phyloP scores from a whole-genome alignment of 164 flowering plant species.

The Platanus orientalis region DNA sequence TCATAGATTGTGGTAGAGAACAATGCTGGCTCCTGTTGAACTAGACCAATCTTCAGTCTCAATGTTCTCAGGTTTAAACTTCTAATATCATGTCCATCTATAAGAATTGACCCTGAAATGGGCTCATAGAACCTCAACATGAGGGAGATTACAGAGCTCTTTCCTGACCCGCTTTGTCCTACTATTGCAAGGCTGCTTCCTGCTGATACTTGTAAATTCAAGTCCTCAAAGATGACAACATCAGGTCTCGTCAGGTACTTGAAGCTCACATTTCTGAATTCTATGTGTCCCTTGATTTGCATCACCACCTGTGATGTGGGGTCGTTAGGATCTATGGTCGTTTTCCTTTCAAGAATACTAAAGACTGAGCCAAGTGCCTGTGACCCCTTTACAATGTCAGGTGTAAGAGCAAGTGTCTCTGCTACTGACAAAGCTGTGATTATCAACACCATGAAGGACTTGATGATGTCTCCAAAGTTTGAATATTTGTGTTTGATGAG shows the following conservation, averaged over 20 bases:
- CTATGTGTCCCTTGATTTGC: slow-evolving; percentile 52
- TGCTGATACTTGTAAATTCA: slow-evolving; percentile 40
- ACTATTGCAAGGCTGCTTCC: slow-evolving; percentile 81
- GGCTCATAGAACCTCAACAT: slow-evolving; percentile 76
- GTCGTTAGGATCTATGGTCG: slow-evolving; percentile 45
- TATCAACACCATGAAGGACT: slow-evolving; percentile 65
- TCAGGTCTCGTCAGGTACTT: slow-evolving; percentile 69
- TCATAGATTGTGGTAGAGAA: slow-evolving; percentile 76
- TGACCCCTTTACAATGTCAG: slow-evolving; percentile 60
- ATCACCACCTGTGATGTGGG: slow-evolving; percentile 29
- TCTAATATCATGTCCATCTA: slow-evolving; percentile 58
- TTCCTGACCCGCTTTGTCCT: slow-evolving; percentile 87
- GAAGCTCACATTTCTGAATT: slow-evolving; percentile 56
- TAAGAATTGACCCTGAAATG: slow-evolving; percentile 36
- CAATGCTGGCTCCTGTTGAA: slow-evolving; percentile 79
- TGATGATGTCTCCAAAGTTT: slow-evolving; percentile 58
- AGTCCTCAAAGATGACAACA: slow-evolving; percentile 37
- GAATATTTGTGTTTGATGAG: slow-evolving; percentile 42
- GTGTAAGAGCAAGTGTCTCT: slow-evolving; percentile 69
- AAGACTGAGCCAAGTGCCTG: slow-evolving; percentile 68
- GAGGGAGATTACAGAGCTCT: slow-evolving; percentile 61
- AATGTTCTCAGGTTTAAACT: slow-evolving; percentile 47
- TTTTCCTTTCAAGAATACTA: slow-evolving; percentile 44
- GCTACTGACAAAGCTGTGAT: slow-evolving; percentile 61
- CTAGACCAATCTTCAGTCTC: slow-evolving; percentile 56